phyloP scores from a whole-genome alignment of 768 basidiomycete genomes.

The Boletus tomentosulus region DNA sequence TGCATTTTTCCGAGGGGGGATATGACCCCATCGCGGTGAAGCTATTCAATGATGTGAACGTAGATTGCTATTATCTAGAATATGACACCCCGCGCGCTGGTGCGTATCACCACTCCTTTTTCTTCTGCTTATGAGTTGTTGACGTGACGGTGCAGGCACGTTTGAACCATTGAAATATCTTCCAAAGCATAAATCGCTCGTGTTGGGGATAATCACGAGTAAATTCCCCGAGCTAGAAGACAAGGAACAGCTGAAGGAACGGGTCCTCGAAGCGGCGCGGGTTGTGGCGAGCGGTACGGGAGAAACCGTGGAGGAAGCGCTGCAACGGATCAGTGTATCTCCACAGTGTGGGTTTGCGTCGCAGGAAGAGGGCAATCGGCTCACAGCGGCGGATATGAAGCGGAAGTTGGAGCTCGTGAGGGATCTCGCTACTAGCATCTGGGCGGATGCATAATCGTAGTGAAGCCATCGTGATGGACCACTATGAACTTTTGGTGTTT shows the following conservation, averaged over 20 bases:
- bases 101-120: conserved; percentile 6
- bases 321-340: conserved; percentile 37
- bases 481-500: no score
- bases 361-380: conserved; percentile 38
- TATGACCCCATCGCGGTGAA: conserved; percentile 43
- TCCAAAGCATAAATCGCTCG: no score
- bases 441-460: conserved; percentile 20
- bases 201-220: conserved; percentile 40
- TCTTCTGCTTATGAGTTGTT: no score
- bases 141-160: background rate
- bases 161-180: no score
- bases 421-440: conserved; percentile 17
- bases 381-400: no score
- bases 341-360: conserved; percentile 52
- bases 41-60: conserved; percentile 42
- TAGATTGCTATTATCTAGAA: conserved; percentile 45
- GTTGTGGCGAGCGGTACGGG: conserved; percentile 37
- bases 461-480: no score
- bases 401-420: conserved; percentile 12
- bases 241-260: conserved; percentile 33
- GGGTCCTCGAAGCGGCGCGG: conserved; percentile 41
- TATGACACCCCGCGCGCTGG: conserved; percentile 47
- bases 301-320: conserved; percentile 37
- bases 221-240: conserved; percentile 43
- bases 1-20: conserved; percentile 34